A percentile compares a stretch with the other conserved stretches of the same genome.
phyloP scores from a whole-genome alignment of 106 monocot genomes.

The Apostasia shenzhenica region DNA sequence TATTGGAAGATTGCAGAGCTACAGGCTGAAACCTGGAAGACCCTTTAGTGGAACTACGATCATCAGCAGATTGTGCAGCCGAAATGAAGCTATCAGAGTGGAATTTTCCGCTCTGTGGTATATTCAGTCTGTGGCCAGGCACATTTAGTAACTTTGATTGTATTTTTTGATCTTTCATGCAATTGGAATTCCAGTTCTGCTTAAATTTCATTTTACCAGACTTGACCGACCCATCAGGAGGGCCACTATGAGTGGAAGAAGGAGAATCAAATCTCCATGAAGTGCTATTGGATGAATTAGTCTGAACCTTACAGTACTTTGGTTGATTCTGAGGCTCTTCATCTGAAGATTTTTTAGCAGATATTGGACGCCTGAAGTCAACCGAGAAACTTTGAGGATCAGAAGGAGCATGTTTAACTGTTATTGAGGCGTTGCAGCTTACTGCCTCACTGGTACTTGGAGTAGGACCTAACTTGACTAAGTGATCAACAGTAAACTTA shows the following conservation, averaged over 20 bases:
- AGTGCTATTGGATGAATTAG: slow-evolving; percentile 12
- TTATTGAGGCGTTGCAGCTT: slow-evolving; percentile 16
- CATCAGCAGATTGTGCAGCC: not conserved
- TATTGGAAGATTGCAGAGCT: not conserved
- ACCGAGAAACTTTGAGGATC: slow-evolving; percentile 13
- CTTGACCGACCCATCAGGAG: slow-evolving; percentile 7
- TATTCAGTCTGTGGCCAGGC: slow-evolving; percentile 16
- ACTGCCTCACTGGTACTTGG: slow-evolving; percentile 28
- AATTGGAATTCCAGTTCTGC: slow-evolving; percentile 25
- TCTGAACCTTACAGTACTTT: slow-evolving; percentile 15
- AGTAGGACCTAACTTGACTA: slow-evolving; percentile 21
- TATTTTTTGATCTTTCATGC: slow-evolving; percentile 4
- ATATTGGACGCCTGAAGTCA: slow-evolving; percentile 12
- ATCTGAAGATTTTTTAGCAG: slow-evolving; percentile 9
- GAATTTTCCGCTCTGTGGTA: slow-evolving; percentile 16
- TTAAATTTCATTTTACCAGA: slow-evolving; percentile 14
- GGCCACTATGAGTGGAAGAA: slow-evolving; percentile 10
- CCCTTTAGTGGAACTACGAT: slow-evolving; percentile 26
- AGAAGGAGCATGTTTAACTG: slow-evolving; percentile 13
- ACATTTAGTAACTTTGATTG: slow-evolving; percentile 1
- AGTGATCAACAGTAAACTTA: slow-evolving; percentile 21
- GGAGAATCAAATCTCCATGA: slow-evolving; percentile 12
- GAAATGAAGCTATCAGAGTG: slow-evolving; percentile 13
- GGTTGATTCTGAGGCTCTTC: slow-evolving; percentile 18
- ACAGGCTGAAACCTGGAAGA: slow-evolving; percentile 21